Evolutionary conservation across 1,284 basidiomycete genomes (phyloP).

Genomic region (Bjerkandera adusta): DNA sequence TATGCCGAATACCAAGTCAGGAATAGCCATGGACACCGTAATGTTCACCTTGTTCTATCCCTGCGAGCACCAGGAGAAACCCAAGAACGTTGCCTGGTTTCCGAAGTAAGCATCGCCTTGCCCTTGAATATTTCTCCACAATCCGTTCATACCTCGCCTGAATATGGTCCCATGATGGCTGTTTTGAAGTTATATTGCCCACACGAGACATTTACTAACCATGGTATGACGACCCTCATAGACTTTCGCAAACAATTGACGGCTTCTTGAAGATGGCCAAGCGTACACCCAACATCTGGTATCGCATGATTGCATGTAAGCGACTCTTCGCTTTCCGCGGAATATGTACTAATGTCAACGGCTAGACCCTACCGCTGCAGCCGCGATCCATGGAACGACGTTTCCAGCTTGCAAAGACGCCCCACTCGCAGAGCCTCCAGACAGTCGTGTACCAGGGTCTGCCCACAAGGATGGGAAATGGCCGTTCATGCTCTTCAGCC

Average conservation of each 20-base stretch:
- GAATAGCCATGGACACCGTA: slow-evolving; percentile 34
- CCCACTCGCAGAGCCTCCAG: slow-evolving; percentile 23
- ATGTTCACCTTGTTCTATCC: slow-evolving; percentile 41
- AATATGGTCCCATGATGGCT: not conserved
- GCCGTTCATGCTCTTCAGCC: slow-evolving; percentile 38
- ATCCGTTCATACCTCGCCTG: not conserved
- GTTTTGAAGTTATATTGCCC: not conserved
- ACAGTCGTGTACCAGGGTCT: slow-evolving; percentile 1
- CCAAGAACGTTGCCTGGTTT: slow-evolving; percentile 25
- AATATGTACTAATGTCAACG: not conserved
- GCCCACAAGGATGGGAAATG: slow-evolving; percentile 23
- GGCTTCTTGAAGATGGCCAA: slow-evolving; percentile 38
- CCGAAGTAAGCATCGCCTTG: slow-evolving; percentile 22
- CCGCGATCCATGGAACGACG: slow-evolving; percentile 35
- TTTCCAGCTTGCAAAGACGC: slow-evolving; percentile 36
- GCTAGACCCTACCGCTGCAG: slow-evolving; percentile 28
- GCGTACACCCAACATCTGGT: slow-evolving; percentile 28
- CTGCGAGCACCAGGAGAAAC: slow-evolving; percentile 19
- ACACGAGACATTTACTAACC: slow-evolving; percentile 1
- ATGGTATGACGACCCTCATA: slow-evolving; percentile 11
- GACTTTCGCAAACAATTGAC: slow-evolving; percentile 32
- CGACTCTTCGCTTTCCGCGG: not conserved
- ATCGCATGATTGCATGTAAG: slow-evolving; percentile 23
- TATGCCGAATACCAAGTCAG: slow-evolving; percentile 21
- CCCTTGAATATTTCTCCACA: not conserved